A percentile compares a stretch with the other conserved stretches of the same genome.
Conservation (phyloP, 371 early-diverging fungal genomes). For the Mucor irregularis region DNA sequence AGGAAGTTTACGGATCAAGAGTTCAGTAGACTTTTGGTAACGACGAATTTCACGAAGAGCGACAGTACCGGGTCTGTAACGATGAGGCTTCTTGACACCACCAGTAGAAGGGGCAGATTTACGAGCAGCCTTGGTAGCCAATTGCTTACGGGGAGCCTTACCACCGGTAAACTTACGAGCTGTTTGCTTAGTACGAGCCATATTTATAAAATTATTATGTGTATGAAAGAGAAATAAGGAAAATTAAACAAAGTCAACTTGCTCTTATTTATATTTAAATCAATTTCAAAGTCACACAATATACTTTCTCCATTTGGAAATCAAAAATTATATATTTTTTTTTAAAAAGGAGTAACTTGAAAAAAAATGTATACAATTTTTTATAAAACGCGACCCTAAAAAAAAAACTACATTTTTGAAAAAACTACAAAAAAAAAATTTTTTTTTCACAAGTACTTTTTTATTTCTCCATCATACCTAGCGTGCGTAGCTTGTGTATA, state of each 20-base stretch:
- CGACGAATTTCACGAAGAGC: slow-evolving; percentile 97
- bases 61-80: slow-evolving; percentile 89
- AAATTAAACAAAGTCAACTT: not conserved
- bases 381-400: slow-evolving; percentile 8
- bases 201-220: slow-evolving; percentile 29
- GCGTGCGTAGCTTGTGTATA: too few species aligned
- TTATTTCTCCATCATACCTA: too few species aligned
- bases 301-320: slow-evolving; percentile 10
- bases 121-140: slow-evolving; percentile 93
- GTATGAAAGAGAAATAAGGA: not conserved
- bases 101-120: slow-evolving; percentile 56
- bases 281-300: slow-evolving; percentile 5
- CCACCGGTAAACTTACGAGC: slow-evolving; percentile 99
- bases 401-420: slow-evolving; percentile 2
- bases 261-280: not conserved
- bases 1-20: slow-evolving; percentile 97
- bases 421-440: not conserved
- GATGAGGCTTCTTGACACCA: slow-evolving; percentile 82
- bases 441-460: not conserved
- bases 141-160: slow-evolving; percentile 97
- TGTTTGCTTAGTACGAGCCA: slow-evolving; percentile 99
- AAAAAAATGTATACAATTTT: slow-evolving; percentile 5
- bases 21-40: slow-evolving; percentile 98
- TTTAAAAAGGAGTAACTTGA: not conserved
- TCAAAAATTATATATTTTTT: slow-evolving; percentile 16